Conservation (phyloP, 176 grass and related monocot species). For the Cenchrus purpureus region DNA sequence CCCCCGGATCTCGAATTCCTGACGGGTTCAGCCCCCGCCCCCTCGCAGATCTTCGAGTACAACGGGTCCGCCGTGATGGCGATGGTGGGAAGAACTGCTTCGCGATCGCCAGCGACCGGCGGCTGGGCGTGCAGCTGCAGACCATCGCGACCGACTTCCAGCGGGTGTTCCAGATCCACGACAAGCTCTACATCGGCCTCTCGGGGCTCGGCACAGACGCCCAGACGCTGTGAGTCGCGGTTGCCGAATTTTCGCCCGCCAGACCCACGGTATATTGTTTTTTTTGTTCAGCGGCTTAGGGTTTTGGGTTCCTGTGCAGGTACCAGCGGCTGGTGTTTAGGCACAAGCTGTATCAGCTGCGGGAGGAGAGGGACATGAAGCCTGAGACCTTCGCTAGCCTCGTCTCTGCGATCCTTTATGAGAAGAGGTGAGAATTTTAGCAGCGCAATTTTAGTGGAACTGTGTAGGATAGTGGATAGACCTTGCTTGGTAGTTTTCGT, state of each 20-base stretch:
- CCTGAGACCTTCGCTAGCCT: slow-evolving; percentile 96
- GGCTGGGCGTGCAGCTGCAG: slow-evolving; percentile 92
- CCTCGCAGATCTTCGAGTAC: slow-evolving; percentile 90
- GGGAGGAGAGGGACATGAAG: slow-evolving; percentile 99
- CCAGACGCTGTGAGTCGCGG: slow-evolving; percentile 73
- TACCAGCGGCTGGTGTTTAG: slow-evolving; percentile 86
- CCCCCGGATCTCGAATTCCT: slow-evolving; percentile 21
- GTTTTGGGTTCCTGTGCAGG: slow-evolving; percentile 44
- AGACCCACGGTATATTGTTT: background rate
- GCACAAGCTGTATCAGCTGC: slow-evolving; percentile 96
- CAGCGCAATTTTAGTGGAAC: background rate
- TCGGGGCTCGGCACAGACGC: slow-evolving; percentile 90
- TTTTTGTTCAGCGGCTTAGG: slow-evolving; percentile 12
- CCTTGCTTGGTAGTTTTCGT: too few species aligned
- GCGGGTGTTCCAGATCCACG: slow-evolving; percentile 92
- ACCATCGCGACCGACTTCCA: slow-evolving; percentile 95
- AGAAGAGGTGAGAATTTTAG: slow-evolving; percentile 72
- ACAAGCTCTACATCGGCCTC: slow-evolving; percentile 90
- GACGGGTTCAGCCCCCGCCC: background rate
- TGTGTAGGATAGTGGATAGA: background rate
- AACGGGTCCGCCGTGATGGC: slow-evolving; percentile 94
- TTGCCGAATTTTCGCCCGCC: background rate
- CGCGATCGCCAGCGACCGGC: slow-evolving; percentile 91
- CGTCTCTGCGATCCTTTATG: slow-evolving; percentile 88
- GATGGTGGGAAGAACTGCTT: slow-evolving; percentile 98